Conservation (phyloP, 148 eudicot genomes). For the Arctostaphylos glauca region DNA sequence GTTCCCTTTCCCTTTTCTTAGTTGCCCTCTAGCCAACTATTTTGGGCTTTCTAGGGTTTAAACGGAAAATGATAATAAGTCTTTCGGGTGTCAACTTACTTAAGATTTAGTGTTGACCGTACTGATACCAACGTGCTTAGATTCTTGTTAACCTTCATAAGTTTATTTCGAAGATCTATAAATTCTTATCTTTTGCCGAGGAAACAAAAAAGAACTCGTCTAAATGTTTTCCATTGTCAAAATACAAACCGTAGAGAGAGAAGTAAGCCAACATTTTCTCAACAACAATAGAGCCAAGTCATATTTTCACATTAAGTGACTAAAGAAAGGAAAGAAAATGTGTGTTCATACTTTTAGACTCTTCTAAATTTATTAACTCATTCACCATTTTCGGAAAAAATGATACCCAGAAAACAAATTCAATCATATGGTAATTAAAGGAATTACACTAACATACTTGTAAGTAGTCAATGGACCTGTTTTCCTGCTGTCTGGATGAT, state of each 20-base stretch:
- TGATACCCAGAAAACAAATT: not conserved
- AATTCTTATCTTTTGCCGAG: too few relatives aligned
- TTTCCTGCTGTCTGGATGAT: not conserved
- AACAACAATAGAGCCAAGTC: not conserved
- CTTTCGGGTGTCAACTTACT: too few relatives aligned
- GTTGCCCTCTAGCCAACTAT: too few relatives aligned
- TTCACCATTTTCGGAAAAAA: not conserved
- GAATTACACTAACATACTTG: not conserved
- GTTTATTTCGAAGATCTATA: too few relatives aligned
- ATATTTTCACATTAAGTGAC: not conserved
- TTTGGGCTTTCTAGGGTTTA: too few relatives aligned
- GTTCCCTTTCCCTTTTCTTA: too few relatives aligned
- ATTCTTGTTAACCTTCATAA: too few relatives aligned
- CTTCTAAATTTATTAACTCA: not conserved
- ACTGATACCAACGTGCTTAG: too few relatives aligned
- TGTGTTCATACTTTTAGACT: not conserved
- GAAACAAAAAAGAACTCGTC: not conserved
- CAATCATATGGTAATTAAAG: not conserved
- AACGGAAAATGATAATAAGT: too few relatives aligned
- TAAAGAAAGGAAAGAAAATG: not conserved
- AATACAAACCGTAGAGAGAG: not conserved
- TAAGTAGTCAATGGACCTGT: not conserved
- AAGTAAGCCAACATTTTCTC: not conserved
- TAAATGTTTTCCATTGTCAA: not conserved
- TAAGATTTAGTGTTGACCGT: too few relatives aligned